A percentile compares a stretch with the other conserved stretches of the same genome.
These are phyloP conservation scores for Hawksworthiomyces lignivorus DNA, from an alignment of 2,329 filamentous ascomycete genomes.

Conservation along the genomic window DNA sequence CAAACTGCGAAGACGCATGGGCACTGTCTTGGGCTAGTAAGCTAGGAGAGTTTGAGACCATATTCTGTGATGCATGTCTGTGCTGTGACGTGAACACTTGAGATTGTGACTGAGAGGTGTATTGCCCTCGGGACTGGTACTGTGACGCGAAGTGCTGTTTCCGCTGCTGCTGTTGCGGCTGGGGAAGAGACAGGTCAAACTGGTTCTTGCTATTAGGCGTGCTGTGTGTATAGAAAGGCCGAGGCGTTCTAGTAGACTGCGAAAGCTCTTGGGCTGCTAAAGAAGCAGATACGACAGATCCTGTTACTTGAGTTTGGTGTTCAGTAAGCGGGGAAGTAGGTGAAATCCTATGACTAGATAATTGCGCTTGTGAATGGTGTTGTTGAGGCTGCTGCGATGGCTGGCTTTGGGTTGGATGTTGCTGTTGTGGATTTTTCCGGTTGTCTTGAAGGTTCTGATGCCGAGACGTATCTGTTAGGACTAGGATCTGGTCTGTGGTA, in stretches of 20 bases:
- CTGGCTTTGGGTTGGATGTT: constrained; percentile 1
- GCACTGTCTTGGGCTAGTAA: constrained; percentile 7
- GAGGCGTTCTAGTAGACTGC: constrained; percentile 8
- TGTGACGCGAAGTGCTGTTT: constrained; percentile 10
- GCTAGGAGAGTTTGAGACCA: constrained; percentile 10
- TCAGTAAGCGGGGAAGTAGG: constrained; percentile 14
- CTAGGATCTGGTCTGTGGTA: constrained; percentile 11
- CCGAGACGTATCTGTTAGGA: not conserved
- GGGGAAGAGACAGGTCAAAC: constrained; percentile 11
- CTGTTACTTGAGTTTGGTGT: constrained; percentile 15
- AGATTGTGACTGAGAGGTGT: constrained; percentile 6
- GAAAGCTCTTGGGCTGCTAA: constrained; percentile 18
- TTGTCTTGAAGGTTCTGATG: constrained; percentile 4
- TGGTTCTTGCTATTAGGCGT: not conserved
- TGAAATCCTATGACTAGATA: constrained; percentile 15
- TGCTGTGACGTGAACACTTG: constrained; percentile 6
- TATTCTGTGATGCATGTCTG: constrained; percentile 17
- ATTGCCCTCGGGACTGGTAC: constrained; percentile 6
- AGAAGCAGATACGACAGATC: constrained; percentile 7
- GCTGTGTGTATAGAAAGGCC: constrained; percentile 9
- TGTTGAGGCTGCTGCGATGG: constrained; percentile 15
- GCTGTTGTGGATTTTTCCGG: constrained; percentile 7
- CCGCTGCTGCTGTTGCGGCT: constrained; percentile 11
- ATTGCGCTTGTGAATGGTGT: constrained; percentile 9
- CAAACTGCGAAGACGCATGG: constrained; percentile 15